Base-by-base conservation (phyloP, 768 basidiomycete species). In the Russula ochroleuca region DNA sequence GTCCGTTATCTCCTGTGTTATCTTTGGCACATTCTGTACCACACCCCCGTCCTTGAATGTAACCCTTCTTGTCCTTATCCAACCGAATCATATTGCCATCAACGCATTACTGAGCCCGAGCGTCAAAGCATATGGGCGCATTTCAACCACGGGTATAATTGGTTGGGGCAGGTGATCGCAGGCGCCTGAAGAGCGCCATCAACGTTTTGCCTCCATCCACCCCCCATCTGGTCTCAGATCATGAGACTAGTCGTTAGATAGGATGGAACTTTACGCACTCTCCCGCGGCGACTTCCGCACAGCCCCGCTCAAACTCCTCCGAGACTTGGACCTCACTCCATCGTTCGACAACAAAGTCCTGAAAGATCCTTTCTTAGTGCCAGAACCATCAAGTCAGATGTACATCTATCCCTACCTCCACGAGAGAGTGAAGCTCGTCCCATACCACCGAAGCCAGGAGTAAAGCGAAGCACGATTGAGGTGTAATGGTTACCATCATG, bases 271-370 rank as follows among this genome's bases (percentile, higher is more conserved):
- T 33, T 17, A 47, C 37, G 73, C 72, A 88, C 86, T 89, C 87
- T 78, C 87, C 87, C 59, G 81, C 81, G 8, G 87, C 85, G 23
- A 89, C 83, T 69, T 88, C 87, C 70, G 83, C 78, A 69, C 86
- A 88, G 68, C 86, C 86, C 65, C 76, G 78, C 70, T 88, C 87
- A 69, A 89, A 88, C 67, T 86, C 86, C 10, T 78, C 77, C 1
- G 81, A 84, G 19, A 76, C 74, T 25, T 83, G 84, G 9, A 89
- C 86, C 61, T 85, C 84, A 48, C 85, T 83, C 87, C 88, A 90
- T 68, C 83, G 82, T n/a, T 86, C 83, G 1, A 90, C 85, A 25
- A 90, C 84, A 64, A 85, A 91, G 70, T 90, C 87, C 82, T 87
- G 66, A 1, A 47, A 65, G 54, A 48, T 40, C 68, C 10, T 2